Conservation (phyloP, 75 land plant species). For the Cryptomeria japonica region DNA sequence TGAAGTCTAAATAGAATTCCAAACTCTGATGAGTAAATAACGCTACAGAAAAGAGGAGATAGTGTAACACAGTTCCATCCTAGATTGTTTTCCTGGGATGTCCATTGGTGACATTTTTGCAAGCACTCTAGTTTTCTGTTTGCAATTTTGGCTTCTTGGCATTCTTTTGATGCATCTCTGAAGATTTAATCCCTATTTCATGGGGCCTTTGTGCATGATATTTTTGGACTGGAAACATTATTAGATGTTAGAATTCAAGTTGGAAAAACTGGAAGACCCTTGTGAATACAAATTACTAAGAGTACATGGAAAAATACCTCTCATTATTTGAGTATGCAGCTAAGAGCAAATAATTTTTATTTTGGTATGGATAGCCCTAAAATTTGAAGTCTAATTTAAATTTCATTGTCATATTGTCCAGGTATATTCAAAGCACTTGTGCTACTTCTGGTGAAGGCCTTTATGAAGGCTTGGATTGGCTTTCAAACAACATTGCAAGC, state of each 20-base stretch:
- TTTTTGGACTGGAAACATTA: not conserved
- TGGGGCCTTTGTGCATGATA: too few species aligned
- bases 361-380: too few species aligned
- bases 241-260: not conserved
- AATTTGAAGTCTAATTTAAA: not conserved
- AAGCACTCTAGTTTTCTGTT: too few species aligned
- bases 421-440: constrained; percentile 84
- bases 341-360: not conserved
- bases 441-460: constrained; percentile 83
- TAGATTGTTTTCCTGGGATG: not conserved
- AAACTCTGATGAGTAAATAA: not conserved
- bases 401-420: constrained; percentile 1
- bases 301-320: not conserved
- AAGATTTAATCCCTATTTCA: not conserved
- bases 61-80: not conserved
- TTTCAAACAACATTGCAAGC: constrained; percentile 30
- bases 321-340: too few species aligned
- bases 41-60: not conserved
- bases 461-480: constrained; percentile 82
- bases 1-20: not conserved
- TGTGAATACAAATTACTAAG: not conserved
- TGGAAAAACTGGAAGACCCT: not conserved
- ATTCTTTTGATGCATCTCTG: not conserved
- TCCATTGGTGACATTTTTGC: not conserved
- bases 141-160: not conserved